phyloP scores from a whole-genome alignment of 805 yeast species.

The Hemisphaericaspora nanyangensis region DNA sequence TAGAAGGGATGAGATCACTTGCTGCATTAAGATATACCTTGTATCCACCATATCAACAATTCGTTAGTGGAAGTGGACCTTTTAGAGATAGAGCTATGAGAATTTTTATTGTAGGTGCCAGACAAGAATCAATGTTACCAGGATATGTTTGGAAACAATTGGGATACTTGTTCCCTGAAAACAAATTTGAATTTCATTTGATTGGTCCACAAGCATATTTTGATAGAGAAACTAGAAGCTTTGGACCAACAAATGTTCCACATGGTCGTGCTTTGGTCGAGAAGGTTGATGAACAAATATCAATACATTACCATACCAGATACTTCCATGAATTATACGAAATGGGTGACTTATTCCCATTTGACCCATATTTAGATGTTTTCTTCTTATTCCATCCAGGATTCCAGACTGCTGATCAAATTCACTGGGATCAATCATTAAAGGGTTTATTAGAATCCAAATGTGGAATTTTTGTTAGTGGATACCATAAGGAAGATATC shows the following conservation, averaged over 20 bases:
- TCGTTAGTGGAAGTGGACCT: slow-evolving; percentile 47
- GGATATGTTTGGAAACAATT: slow-evolving; percentile 95
- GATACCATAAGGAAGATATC: slow-evolving; percentile 75
- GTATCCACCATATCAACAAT: slow-evolving; percentile 55
- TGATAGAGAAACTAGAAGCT: slow-evolving; percentile 63
- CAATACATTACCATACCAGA: slow-evolving; percentile 80
- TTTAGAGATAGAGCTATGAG: slow-evolving; percentile 86
- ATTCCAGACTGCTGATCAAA: slow-evolving; percentile 75
- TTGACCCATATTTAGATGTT: slow-evolving; percentile 92
- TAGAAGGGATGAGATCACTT: slow-evolving; percentile 90
- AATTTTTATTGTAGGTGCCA: slow-evolving; percentile 83
- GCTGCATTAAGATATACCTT: slow-evolving; percentile 91
- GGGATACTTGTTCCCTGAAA: slow-evolving; percentile 77
- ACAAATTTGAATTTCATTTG: slow-evolving; percentile 81
- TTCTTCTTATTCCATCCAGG: slow-evolving; percentile 97
- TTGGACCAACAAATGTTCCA: slow-evolving; percentile 49
- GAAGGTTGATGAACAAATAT: slow-evolving; percentile 68
- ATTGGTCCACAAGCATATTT: slow-evolving; percentile 90
- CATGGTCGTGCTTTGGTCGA: slow-evolving; percentile 62
- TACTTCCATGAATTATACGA: slow-evolving; percentile 90
- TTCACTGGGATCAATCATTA: slow-evolving; percentile 79
- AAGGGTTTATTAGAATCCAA: slow-evolving; percentile 89
- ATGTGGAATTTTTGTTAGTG: slow-evolving; percentile 88
- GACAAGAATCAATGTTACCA: slow-evolving; percentile 91
- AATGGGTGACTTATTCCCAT: slow-evolving; percentile 93